A percentile compares a stretch with the other conserved stretches of the same genome.
These are phyloP conservation scores for Prunus fruticosa DNA, from an alignment of 306 rosid genomes.

Conservation along the genomic window DNA sequence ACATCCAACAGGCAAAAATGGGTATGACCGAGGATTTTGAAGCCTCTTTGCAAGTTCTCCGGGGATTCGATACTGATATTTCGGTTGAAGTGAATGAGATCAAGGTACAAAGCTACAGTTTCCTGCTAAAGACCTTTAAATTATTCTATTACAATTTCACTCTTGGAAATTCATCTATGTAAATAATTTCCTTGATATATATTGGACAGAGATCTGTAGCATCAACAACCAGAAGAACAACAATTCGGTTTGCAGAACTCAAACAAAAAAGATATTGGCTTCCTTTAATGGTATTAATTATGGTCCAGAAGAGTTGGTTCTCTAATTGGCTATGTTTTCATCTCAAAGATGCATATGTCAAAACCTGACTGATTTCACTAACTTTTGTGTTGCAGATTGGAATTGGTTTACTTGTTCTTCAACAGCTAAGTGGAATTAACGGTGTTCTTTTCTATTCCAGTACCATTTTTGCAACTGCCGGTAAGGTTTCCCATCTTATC, in stretches of 20 bases:
- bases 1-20: constrained; percentile 72
- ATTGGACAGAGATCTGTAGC: constrained; percentile 69
- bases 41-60: constrained; percentile 89
- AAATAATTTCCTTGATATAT: neutral
- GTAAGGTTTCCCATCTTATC: constrained; percentile 25
- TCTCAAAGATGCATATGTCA: constrained; percentile 18
- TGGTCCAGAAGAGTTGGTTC: constrained; percentile 20
- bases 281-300: constrained; percentile 66
- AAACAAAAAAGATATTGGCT: constrained; percentile 86
- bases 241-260: constrained; percentile 77
- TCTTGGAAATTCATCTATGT: neutral
- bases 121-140: neutral
- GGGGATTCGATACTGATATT: constrained; percentile 89
- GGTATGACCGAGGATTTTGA: constrained; percentile 95
- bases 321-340: constrained; percentile 12
- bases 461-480: constrained; percentile 71
- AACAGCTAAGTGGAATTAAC: constrained; percentile 88
- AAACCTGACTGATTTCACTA: constrained; percentile 23
- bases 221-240: constrained; percentile 55
- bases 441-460: constrained; percentile 87
- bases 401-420: constrained; percentile 85
- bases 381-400: constrained; percentile 69
- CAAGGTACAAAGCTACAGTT: constrained; percentile 37
- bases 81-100: constrained; percentile 79
- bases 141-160: constrained; percentile 5